Conservation (phyloP, 1,284 basidiomycete genomes). For the Pulveroboletus ridleyi region DNA sequence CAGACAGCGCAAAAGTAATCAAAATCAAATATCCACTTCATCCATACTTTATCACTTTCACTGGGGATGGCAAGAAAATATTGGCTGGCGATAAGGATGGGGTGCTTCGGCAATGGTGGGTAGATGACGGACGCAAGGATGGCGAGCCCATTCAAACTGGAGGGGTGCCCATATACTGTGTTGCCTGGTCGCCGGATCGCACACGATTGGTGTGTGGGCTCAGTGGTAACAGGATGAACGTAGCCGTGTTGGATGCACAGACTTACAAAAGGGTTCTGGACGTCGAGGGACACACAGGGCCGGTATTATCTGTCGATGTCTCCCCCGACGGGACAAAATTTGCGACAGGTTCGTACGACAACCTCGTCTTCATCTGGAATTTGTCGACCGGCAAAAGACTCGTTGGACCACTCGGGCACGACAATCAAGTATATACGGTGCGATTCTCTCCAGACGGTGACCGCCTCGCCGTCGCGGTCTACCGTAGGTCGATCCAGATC, state of each 20-base stretch:
- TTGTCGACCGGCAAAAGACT: background rate
- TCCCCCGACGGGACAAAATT: too few species aligned
- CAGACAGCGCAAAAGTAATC: background rate
- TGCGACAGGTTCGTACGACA: background rate
- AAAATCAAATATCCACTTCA: background rate
- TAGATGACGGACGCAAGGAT: too few species aligned
- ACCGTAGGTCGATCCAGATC: too few species aligned
- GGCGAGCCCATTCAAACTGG: background rate
- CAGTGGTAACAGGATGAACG: background rate
- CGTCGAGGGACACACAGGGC: background rate
- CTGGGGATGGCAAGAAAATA: background rate
- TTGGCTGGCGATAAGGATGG: background rate
- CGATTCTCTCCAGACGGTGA: background rate
- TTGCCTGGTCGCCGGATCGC: constrained; percentile 14
- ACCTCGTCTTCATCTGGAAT: constrained; percentile 7
- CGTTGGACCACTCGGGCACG: background rate
- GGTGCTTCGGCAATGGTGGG: background rate
- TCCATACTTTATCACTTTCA: background rate
- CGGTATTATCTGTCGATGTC: background rate
- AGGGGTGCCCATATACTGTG: background rate
- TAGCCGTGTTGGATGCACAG: constrained; percentile 11
- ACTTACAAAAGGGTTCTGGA: background rate
- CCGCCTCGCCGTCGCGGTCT: too few species aligned
- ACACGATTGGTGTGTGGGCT: constrained; percentile 13
- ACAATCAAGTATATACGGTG: background rate